These are phyloP conservation scores for Colletotrichum abscissum DNA, from an alignment of 2,329 filamentous ascomycete genomes.

Conservation along the genomic window DNA sequence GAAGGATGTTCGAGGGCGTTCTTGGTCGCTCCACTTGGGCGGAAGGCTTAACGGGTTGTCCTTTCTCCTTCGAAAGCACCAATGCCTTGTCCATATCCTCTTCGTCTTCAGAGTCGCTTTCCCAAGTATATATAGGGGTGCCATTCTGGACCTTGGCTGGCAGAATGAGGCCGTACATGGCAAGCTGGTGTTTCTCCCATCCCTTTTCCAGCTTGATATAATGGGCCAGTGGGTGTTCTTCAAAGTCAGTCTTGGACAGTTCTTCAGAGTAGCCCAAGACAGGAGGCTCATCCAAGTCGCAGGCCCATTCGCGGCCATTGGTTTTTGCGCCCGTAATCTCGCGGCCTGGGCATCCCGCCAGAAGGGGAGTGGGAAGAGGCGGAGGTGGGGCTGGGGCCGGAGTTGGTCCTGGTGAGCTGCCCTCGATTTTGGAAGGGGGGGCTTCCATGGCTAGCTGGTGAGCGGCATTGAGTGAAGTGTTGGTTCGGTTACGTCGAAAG, in stretches of 20 bases:
- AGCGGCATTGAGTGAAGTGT: background rate
- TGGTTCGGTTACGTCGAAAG: constrained; percentile 12
- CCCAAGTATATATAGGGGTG: constrained; percentile 25
- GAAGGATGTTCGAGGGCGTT: constrained; percentile 26
- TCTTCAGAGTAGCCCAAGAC: constrained; percentile 48
- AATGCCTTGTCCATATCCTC: background rate
- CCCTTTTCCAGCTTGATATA: constrained; percentile 31
- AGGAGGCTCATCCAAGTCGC: constrained; percentile 43
- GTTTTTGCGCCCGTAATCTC: constrained; percentile 52
- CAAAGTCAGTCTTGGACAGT: constrained; percentile 47
- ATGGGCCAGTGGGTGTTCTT: constrained; percentile 50
- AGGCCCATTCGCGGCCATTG: constrained; percentile 48
- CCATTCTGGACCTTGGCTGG: constrained; percentile 27
- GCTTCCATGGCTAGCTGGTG: background rate
- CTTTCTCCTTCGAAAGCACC: background rate
- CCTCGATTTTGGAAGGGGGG: background rate
- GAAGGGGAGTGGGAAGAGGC: constrained; percentile 53
- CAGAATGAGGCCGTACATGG: constrained; percentile 30
- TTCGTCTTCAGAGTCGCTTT: constrained; percentile 31
- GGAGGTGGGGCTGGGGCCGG: background rate
- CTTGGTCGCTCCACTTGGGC: background rate
- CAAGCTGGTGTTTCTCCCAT: constrained; percentile 22
- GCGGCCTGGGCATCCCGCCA: constrained; percentile 51
- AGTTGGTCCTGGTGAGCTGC: background rate
- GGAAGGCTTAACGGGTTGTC: background rate